Conservation (phyloP, 345 rosid species). For the Corchorus olitorius region DNA sequence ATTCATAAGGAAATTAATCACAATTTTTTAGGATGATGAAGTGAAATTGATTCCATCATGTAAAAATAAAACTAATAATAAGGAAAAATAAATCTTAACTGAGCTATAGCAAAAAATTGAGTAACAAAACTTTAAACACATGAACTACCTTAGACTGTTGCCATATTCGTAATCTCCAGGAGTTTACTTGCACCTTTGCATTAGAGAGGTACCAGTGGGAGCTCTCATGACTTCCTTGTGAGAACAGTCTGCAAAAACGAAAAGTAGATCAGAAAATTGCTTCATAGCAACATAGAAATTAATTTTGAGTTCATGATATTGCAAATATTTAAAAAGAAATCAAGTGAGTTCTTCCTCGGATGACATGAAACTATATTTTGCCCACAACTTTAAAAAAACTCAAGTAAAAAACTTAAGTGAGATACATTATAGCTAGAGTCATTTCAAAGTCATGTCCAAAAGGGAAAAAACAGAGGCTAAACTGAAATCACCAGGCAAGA, state of each 20-base stretch:
- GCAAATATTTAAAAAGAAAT: not conserved
- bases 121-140: slow-evolving; percentile 16
- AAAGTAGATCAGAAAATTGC: slow-evolving; percentile 15
- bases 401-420: too few species aligned
- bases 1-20: not conserved
- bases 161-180: slow-evolving; percentile 63
- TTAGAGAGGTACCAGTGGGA: slow-evolving; percentile 60
- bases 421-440: too few species aligned
- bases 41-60: slow-evolving; percentile 40
- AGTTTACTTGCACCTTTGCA: slow-evolving; percentile 66
- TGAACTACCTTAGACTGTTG: slow-evolving; percentile 58
- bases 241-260: slow-evolving; percentile 58
- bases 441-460: too few species aligned
- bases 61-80: slow-evolving; percentile 53
- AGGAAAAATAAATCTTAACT: slow-evolving; percentile 31
- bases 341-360: not conserved
- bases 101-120: slow-evolving; percentile 14
- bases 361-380: not conserved
- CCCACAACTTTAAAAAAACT: not conserved
- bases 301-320: not conserved
- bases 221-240: slow-evolving; percentile 61
- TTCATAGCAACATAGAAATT: not conserved
- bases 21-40: not conserved
- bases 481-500: too few species aligned
- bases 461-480: too few species aligned